These are phyloP conservation scores for Lipomyces japonicus DNA, from an alignment of 805 yeast genomes.

Conservation along the genomic window DNA sequence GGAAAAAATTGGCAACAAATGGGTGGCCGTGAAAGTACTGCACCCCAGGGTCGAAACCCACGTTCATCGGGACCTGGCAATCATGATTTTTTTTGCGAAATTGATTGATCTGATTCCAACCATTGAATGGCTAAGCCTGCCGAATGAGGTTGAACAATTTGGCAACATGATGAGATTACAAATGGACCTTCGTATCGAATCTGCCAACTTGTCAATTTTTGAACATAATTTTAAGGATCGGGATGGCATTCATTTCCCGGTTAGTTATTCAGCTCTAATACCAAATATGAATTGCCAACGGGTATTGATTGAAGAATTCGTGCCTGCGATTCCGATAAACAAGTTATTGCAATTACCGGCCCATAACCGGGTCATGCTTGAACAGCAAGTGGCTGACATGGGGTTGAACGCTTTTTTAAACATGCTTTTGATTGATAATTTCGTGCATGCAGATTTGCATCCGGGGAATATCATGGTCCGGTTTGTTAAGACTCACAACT, in stretches of 20 bases:
- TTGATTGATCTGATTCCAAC: constrained; percentile 74
- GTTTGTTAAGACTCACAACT: constrained; percentile 49
- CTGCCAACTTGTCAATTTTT: constrained; percentile 70
- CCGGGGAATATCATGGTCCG: constrained; percentile 91
- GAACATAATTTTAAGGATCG: constrained; percentile 58
- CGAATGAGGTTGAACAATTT: constrained; percentile 90
- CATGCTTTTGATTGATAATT: constrained; percentile 89
- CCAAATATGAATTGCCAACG: constrained; percentile 51
- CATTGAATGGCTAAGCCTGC: constrained; percentile 96
- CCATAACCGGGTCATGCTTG: constrained; percentile 39
- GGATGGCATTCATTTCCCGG: constrained; percentile 72
- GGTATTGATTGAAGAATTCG: constrained; percentile 80
- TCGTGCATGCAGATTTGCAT: constrained; percentile 93
- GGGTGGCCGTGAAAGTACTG: constrained; percentile 86
- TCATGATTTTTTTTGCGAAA: constrained; percentile 78
- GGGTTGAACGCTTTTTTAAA: constrained; percentile 87
- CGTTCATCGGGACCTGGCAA: constrained; percentile 73
- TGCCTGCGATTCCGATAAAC: constrained; percentile 80
- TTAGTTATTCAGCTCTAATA: constrained; percentile 51
- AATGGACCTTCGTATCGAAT: constrained; percentile 85
- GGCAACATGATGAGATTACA: constrained; percentile 81
- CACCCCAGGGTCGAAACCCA: constrained; percentile 79
- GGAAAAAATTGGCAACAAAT: constrained; percentile 29
- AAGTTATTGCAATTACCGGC: constrained; percentile 50
- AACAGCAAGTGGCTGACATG: constrained; percentile 60